A percentile compares a stretch with the other conserved stretches of the same genome.
Evolutionary conservation across 306 rosid species (phyloP).

Genomic region (Prunus armeniaca): DNA sequence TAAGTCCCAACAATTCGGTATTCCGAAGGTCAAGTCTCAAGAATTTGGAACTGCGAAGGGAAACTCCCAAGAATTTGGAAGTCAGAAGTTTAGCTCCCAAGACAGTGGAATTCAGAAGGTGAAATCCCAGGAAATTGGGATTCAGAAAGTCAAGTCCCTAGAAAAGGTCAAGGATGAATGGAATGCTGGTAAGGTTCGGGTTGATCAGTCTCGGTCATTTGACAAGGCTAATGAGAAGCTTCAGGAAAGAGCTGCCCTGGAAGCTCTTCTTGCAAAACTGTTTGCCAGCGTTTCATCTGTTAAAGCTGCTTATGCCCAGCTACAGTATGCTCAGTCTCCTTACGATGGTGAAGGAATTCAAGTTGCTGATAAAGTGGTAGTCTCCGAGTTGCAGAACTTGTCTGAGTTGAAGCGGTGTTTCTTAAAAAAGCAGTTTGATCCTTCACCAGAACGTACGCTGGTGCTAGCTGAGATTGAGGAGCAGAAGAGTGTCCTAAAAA

Average conservation of each 20-base stretch:
- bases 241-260: slow-evolving; percentile 51
- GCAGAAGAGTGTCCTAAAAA: slow-evolving; percentile 62
- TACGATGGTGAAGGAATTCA: slow-evolving; percentile 76
- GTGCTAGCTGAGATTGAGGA: slow-evolving; percentile 70
- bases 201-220: slow-evolving; percentile 28
- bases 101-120: not conserved
- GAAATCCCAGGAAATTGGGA: slow-evolving; percentile 1
- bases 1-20: not conserved
- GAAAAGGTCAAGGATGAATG: slow-evolving; percentile 33
- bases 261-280: slow-evolving; percentile 66
- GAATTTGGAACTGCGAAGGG: not conserved
- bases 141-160: slow-evolving; percentile 15
- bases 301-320: slow-evolving; percentile 79
- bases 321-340: slow-evolving; percentile 72
- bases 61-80: not conserved
- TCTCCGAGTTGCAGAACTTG: slow-evolving; percentile 61
- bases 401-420: slow-evolving; percentile 80
- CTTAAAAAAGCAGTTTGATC: slow-evolving; percentile 72
- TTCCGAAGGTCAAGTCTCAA: not conserved
- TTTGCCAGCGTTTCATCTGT: slow-evolving; percentile 70
- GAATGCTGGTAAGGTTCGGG: slow-evolving; percentile 21
- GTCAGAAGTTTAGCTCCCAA: not conserved
- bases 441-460: slow-evolving; percentile 50
- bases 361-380: slow-evolving; percentile 55
- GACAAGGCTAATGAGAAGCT: slow-evolving; percentile 49